These are phyloP conservation scores for Pseudoneurospora amorphoporcata DNA, from an alignment of 495 filamentous ascomycete genomes.

Conservation along the genomic window DNA sequence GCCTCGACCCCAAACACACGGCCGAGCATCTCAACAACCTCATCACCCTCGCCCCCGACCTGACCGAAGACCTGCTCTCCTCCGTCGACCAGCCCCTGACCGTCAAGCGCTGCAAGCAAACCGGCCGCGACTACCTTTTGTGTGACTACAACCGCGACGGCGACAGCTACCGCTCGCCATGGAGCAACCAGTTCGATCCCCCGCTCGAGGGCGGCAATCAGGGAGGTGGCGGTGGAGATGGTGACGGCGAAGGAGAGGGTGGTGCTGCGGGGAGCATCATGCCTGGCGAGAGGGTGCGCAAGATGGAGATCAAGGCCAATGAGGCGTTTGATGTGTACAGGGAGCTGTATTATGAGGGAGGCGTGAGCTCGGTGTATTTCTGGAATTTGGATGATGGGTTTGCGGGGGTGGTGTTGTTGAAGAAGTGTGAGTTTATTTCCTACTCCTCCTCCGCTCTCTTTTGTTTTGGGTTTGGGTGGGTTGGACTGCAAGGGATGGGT, in stretches of 20 bases:
- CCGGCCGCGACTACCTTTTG: constrained; percentile 89
- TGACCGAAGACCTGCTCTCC: constrained; percentile 95
- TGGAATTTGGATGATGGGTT: constrained; percentile 99
- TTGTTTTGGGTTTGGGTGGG: not conserved
- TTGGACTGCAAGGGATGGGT: not conserved
- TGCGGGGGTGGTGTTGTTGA: constrained; percentile 87
- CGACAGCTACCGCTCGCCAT: constrained; percentile 91
- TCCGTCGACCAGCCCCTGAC: constrained; percentile 94
- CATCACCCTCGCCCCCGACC: constrained; percentile 74
- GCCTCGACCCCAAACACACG: constrained; percentile 88
- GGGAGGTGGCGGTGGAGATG: constrained; percentile 28
- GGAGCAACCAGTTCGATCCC: constrained; percentile 97
- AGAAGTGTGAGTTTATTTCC: constrained; percentile 59
- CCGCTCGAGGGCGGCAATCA: constrained; percentile 45
- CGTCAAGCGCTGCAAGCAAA: constrained; percentile 72
- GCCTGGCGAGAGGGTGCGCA: constrained; percentile 76
- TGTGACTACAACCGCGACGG: constrained; percentile 99
- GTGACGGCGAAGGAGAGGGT: constrained; percentile 34
- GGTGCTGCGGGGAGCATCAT: constrained; percentile 47
- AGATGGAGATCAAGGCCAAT: constrained; percentile 87
- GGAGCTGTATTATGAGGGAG: constrained; percentile 96
- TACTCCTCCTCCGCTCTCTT: not conserved
- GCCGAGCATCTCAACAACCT: constrained; percentile 73
- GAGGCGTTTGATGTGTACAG: constrained; percentile 96
- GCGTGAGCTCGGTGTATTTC: constrained; percentile 89